Percentiles rank a stretch among this genome's conserved stretches.
Conservation (phyloP, 2,329 filamentous ascomycete genomes). For the Beauveria scarabaeidicola region DNA sequence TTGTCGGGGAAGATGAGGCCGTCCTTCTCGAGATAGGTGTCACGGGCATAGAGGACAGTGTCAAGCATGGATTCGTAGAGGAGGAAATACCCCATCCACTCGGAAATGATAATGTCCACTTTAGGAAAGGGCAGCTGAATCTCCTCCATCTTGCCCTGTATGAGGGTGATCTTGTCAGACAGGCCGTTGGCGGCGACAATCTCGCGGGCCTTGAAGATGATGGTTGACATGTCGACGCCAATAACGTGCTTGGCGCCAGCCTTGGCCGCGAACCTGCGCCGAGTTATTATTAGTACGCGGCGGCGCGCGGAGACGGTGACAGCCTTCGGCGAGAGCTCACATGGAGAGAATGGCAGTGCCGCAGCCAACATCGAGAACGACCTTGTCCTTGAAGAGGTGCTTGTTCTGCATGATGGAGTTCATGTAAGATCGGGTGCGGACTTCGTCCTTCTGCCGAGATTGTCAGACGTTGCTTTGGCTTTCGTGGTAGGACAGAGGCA, state of each 20-base stretch:
- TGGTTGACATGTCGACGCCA: conserved; percentile 98
- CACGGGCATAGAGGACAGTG: conserved; percentile 92
- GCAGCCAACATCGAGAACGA: conserved; percentile 95
- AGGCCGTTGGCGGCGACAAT: conserved; percentile 91
- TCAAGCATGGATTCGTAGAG: conserved; percentile 99
- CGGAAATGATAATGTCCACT: conserved; percentile 98
- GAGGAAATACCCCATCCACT: conserved; percentile 99
- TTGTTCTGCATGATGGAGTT: conserved; percentile 96
- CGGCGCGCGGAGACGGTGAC: not conserved
- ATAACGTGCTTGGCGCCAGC: conserved; percentile 98
- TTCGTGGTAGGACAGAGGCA: not conserved
- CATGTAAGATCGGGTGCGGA: conserved; percentile 92
- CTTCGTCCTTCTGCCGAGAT: conserved; percentile 81
- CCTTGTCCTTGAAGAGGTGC: conserved; percentile 74
- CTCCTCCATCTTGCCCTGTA: conserved; percentile 99
- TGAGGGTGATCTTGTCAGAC: conserved; percentile 89
- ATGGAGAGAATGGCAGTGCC: conserved; percentile 98
- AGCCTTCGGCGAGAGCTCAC: conserved; percentile 42
- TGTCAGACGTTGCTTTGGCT: conserved; percentile 12
- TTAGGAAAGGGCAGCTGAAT: conserved; percentile 86
- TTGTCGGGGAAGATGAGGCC: conserved; percentile 98
- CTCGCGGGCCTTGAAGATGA: conserved; percentile 96
- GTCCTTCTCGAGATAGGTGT: conserved; percentile 78
- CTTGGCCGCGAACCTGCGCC: conserved; percentile 80
- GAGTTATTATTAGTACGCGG: not conserved